Conservation (phyloP, 2,329 filamentous ascomycete species). For the Beauveria sp. region DNA sequence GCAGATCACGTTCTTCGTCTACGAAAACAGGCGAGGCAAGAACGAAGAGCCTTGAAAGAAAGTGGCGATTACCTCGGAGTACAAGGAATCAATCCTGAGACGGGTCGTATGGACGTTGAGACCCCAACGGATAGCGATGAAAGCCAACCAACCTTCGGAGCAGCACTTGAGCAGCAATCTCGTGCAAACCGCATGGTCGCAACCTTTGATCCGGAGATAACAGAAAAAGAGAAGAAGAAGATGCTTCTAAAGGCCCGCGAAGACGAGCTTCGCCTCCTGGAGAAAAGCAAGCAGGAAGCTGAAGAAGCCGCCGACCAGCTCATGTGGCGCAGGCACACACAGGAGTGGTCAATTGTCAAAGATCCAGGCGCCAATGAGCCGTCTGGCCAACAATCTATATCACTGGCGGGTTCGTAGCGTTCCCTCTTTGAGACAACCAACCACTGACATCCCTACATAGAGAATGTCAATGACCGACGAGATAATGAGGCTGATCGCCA, state of each 20-base stretch:
- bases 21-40: conserved; percentile 25
- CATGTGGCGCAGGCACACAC: conserved; percentile 37
- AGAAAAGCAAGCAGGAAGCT: conserved; percentile 32
- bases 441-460: neutral
- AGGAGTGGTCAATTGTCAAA: conserved; percentile 44
- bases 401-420: neutral
- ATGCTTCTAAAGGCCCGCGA: conserved; percentile 23
- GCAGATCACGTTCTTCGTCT: conserved; percentile 21
- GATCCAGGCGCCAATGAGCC: conserved; percentile 36
- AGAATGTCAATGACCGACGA: neutral
- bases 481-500: neutral
- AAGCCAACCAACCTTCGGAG: conserved; percentile 19
- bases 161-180: conserved; percentile 24
- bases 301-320: conserved; percentile 24
- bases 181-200: conserved; percentile 24
- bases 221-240: conserved; percentile 32
- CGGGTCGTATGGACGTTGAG: conserved; percentile 44
- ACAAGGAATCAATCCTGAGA: conserved; percentile 50
- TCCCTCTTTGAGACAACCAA: neutral
- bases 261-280: conserved; percentile 35
- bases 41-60: conserved; percentile 40
- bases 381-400: neutral
- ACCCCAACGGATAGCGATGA: conserved; percentile 42
- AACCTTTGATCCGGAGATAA: conserved; percentile 27
- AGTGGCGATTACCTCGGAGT: conserved; percentile 53